Evolutionary conservation across 2,329 filamentous ascomycete genomes (phyloP), one percentile per base, ranked within the genome.

Genomic region (Claviceps fusiformis): DNA sequence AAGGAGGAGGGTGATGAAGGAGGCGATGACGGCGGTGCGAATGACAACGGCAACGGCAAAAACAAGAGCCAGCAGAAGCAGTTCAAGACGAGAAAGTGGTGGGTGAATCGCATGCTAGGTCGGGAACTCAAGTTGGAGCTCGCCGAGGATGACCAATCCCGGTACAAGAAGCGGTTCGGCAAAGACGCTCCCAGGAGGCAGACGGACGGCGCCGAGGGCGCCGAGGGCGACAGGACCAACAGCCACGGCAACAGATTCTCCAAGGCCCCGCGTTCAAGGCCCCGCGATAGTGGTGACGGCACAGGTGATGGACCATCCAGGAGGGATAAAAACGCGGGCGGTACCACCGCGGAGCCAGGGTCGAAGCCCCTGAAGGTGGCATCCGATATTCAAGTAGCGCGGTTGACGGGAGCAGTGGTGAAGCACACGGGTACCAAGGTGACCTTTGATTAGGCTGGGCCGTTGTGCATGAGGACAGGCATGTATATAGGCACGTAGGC

Each of bases 101-200:
- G 89, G 80, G 85, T 96, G 60, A 95, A 95, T 71, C 81, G 83
- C 63, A 78, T 96, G 55, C 75, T 86, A 53, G 90, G 91, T 33
- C 81, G 93, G 35, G 79, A 83, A 59, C 76, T 98, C 61, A 88
- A 92, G 67, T 83, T 93, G 68, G 92, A 98, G 69, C 90, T 92
- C 64, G 93, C 93, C 24, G 93, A 98, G 72, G 93, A 97, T 69
- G 83, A 91, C 56, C 83, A 89, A 62, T 82, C 82, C 39, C 77
- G 93, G 56, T 98, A 98, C 71, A 92, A 92, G 75, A 98, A 97
- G 77, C 82, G 93, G 1, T 97, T 87, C 65, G 87, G 89, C 60
- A 92, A 91, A 69, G 85, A 85, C 45, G 79, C 77, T 37, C 75
- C 73, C 24, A 73, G 71, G 59, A 55, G 37, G 41, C 46, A 70